phyloP scores from a whole-genome alignment of 148 eudicot species.

The Spergularia marina region DNA sequence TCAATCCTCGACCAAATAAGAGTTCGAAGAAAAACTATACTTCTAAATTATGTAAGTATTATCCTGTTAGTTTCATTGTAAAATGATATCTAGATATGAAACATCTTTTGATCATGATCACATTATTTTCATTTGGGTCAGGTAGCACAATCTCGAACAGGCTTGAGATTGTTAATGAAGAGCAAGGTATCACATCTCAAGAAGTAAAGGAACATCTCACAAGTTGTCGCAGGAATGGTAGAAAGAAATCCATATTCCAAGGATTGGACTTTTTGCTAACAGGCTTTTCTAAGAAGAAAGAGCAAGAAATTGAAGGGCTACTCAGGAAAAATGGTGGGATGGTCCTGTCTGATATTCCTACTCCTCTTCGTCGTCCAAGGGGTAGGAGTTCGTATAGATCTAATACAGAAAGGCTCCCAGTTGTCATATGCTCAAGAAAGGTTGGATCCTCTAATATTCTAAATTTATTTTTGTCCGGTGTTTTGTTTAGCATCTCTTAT shows the following conservation, averaged over 20 bases:
- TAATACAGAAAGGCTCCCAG: constrained; percentile 52
- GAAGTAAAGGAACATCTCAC: constrained; percentile 46
- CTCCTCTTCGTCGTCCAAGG: constrained; percentile 43
- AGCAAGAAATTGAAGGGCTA: constrained; percentile 58
- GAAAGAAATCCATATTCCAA: constrained; percentile 52
- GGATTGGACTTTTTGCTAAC: constrained; percentile 72
- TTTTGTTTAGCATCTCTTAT: neutral
- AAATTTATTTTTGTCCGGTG: neutral
- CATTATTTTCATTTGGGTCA: constrained; percentile 30
- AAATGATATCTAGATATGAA: constrained; percentile 2
- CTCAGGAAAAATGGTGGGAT: constrained; percentile 72
- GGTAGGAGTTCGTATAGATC: constrained; percentile 43
- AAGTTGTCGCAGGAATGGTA: constrained; percentile 30
- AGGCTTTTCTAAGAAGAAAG: constrained; percentile 65
- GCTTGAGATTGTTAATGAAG: constrained; percentile 26
- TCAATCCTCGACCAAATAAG: constrained; percentile 28
- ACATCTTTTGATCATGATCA: neutral
- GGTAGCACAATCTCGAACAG: constrained; percentile 35
- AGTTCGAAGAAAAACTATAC: constrained; percentile 21
- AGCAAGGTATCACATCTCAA: constrained; percentile 37
- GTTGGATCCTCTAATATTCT: constrained; percentile 33
- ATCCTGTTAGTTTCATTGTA: constrained; percentile 4
- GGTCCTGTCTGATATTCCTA: constrained; percentile 70
- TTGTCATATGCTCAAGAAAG: constrained; percentile 66
- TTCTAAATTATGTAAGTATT: constrained; percentile 37